Evolutionary conservation across 768 basidiomycete species (phyloP).

Genomic region (Lactifluus volemus): DNA sequence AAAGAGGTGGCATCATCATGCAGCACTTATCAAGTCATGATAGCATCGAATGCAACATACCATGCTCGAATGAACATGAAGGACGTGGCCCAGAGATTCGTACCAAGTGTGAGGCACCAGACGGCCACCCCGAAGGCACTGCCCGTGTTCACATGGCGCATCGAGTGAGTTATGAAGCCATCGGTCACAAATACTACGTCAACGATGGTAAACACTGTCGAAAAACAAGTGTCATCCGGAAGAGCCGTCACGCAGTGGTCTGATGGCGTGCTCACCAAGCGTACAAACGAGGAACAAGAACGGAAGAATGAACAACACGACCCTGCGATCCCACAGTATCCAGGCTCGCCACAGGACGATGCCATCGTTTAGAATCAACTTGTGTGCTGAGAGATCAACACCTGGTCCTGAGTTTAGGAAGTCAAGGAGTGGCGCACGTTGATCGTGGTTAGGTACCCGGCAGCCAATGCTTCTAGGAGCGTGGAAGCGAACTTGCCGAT

Average conservation of each 20-base stretch:
- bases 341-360: constrained; percentile 13
- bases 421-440: neutral
- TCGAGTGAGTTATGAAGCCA: neutral
- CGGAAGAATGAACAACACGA: neutral
- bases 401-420: no score
- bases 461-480: no score
- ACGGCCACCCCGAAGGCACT: neutral
- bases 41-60: neutral
- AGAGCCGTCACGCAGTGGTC: neutral
- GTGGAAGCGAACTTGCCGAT: neutral
- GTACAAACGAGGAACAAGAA: neutral
- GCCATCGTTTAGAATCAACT: constrained; percentile 2
- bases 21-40: neutral
- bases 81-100: constrained; percentile 11
- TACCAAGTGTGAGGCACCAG: neutral
- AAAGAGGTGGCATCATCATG: neutral
- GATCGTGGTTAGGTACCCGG: neutral
- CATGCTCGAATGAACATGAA: constrained; percentile 7
- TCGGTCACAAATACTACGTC: neutral
- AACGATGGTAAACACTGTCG: neutral
- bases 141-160: neutral
- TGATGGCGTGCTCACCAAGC: neutral
- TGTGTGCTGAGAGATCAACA: neutral
- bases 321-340: constrained; percentile 4
- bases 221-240: neutral